Evolutionary conservation across 2,329 filamentous ascomycete genomes (phyloP).

Genomic region (Venturiaceae sp.): DNA sequence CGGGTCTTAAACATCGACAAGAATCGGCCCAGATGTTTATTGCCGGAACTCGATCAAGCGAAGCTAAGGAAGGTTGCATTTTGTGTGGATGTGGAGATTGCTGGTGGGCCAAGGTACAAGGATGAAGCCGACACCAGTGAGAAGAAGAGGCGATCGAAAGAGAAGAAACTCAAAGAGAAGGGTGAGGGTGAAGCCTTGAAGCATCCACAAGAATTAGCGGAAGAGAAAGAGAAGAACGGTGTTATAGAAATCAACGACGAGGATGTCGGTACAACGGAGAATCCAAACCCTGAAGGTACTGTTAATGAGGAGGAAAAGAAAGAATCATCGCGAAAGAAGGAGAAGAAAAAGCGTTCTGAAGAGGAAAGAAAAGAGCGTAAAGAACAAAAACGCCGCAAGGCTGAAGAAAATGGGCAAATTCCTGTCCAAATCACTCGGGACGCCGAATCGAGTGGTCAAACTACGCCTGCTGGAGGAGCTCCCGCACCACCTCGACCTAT

Average conservation of each 20-base stretch:
- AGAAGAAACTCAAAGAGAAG: constrained; percentile 52
- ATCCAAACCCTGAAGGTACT: constrained; percentile 29
- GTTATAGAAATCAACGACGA: constrained; percentile 21
- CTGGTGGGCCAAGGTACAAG: constrained; percentile 68
- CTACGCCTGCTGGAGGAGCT: constrained; percentile 15
- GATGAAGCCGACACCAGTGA: constrained; percentile 31
- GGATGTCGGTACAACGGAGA: constrained; percentile 31
- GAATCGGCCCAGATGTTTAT: constrained; percentile 66
- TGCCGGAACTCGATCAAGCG: constrained; percentile 67
- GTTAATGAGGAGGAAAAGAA: constrained; percentile 23
- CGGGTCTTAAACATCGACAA: constrained; percentile 77
- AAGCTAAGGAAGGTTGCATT: constrained; percentile 87
- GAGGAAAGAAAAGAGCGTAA: constrained; percentile 87
- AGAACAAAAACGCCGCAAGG: constrained; percentile 75
- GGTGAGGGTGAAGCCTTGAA: constrained; percentile 69
- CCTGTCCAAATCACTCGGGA: constrained; percentile 75
- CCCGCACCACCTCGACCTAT: constrained; percentile 37
- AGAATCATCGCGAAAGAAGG: constrained; percentile 61
- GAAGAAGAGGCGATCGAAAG: constrained; percentile 47
- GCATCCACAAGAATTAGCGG: constrained; percentile 44
- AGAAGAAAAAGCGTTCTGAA: constrained; percentile 93
- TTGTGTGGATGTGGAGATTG: constrained; percentile 95
- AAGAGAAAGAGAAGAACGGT: constrained; percentile 46
- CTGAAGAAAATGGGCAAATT: constrained; percentile 78
- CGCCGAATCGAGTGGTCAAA: constrained; percentile 45